Percentiles rank a stretch among this genome's conserved stretches.
These are phyloP conservation scores for Penicillium simplicissimum DNA, from an alignment of 495 filamentous ascomycete species.

Conservation along the genomic window DNA sequence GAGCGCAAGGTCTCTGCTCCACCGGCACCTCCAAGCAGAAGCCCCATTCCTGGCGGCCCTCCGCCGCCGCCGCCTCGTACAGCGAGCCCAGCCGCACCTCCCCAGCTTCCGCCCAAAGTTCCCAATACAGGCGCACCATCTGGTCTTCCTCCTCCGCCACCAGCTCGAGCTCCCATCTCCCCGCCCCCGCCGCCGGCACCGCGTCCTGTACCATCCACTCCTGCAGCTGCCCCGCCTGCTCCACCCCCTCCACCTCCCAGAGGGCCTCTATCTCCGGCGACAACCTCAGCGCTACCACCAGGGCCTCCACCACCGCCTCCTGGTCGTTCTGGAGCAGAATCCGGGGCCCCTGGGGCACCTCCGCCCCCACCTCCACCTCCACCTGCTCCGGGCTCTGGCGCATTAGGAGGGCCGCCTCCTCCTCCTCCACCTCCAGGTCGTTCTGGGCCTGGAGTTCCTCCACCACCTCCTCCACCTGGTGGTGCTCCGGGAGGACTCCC, in stretches of 20 bases:
- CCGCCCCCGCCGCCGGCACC: conserved; percentile 51
- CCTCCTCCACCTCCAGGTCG: conserved; percentile 41
- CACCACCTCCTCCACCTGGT: conserved; percentile 45
- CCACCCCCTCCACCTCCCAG: conserved; percentile 22
- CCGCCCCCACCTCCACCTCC: conserved; percentile 55
- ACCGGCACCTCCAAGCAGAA: conserved; percentile 74
- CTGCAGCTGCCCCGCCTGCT: conserved; percentile 33
- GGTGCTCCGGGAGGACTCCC: conserved; percentile 11
- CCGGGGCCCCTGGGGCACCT: conserved; percentile 36
- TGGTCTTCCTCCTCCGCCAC: conserved; percentile 60
- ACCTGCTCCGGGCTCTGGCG: conserved; percentile 31
- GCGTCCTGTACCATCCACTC: conserved; percentile 40
- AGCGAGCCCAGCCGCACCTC: conserved; percentile 52
- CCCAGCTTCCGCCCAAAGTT: conserved; percentile 73
- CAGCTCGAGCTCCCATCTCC: conserved; percentile 50
- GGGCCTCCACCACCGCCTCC: conserved; percentile 25
- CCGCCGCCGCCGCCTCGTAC: conserved; percentile 72
- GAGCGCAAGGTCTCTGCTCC: conserved; percentile 64
- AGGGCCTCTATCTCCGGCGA: conserved; percentile 27
- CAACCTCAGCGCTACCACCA: conserved; percentile 2
- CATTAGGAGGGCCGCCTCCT: conserved; percentile 32
- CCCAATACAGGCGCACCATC: conserved; percentile 42
- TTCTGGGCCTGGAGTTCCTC: conserved; percentile 22
- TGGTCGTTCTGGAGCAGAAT: conserved; percentile 10
- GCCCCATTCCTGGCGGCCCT: conserved; percentile 52